Percentiles rank a stretch among this genome's conserved stretches.
Conservation (phyloP, 2,329 filamentous ascomycete species). For the Aspergillus novofumigatus region DNA sequence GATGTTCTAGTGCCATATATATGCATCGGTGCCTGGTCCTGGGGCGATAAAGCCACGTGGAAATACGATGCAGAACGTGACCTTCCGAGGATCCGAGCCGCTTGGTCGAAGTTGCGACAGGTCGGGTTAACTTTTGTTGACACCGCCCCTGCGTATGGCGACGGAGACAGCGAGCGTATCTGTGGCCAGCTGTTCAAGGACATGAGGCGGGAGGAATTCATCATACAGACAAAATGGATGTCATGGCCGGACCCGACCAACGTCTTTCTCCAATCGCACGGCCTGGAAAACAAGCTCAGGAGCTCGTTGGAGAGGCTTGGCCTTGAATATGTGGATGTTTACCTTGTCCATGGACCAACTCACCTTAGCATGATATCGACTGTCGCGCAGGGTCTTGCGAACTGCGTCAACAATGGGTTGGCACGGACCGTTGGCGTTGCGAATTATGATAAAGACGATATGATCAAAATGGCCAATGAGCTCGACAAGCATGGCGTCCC, state of each 20-base stretch:
- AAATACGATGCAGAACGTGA: constrained; percentile 33
- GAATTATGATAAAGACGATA: constrained; percentile 42
- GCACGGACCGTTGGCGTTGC: constrained; percentile 42
- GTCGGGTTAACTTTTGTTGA: constrained; percentile 42
- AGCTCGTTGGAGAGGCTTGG: constrained; percentile 36
- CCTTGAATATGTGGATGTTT: constrained; percentile 41
- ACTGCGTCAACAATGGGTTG: constrained; percentile 42
- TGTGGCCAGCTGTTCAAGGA: constrained; percentile 38
- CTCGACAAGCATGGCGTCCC: constrained; percentile 35
- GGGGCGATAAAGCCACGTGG: constrained; percentile 28
- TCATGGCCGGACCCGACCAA: constrained; percentile 29
- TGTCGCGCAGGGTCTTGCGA: constrained; percentile 40
- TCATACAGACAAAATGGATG: constrained; percentile 42
- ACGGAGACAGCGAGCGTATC: constrained; percentile 41
- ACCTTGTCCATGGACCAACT: constrained; percentile 44
- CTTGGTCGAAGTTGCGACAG: constrained; percentile 36
- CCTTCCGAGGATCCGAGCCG: constrained; percentile 31
- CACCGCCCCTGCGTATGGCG: constrained; percentile 43
- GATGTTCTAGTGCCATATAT: constrained; percentile 24
- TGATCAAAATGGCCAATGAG: constrained; percentile 42
- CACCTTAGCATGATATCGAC: constrained; percentile 38
- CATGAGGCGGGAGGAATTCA: constrained; percentile 31
- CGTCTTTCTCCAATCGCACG: constrained; percentile 27
- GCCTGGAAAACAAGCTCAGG: constrained; percentile 35
- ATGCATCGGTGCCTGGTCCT: constrained; percentile 26